phyloP scores from a whole-genome alignment of 164 flowering plant genomes.

The Magnolia sinica region DNA sequence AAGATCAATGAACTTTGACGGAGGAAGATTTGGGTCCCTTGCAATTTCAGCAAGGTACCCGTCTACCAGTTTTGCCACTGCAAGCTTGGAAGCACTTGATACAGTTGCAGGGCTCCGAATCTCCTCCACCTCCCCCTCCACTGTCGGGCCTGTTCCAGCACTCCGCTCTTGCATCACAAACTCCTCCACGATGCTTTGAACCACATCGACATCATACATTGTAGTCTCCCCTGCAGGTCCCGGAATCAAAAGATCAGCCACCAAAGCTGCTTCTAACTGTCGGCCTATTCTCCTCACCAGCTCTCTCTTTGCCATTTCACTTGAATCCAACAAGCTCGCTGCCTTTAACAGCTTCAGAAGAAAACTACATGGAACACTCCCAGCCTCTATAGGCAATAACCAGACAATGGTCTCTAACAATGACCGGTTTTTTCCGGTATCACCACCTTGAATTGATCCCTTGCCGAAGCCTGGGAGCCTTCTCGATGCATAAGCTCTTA shows the following conservation, averaged over 20 bases:
- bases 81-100: conserved; percentile 72
- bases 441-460: conserved; percentile 39
- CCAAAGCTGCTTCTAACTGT: conserved; percentile 84
- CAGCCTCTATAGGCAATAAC: conserved; percentile 68
- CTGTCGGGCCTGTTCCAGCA: conserved; percentile 28
- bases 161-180: conserved; percentile 56
- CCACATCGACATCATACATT: conserved; percentile 62
- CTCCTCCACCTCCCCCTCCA: conserved; percentile 45
- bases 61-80: conserved; percentile 85
- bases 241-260: conserved; percentile 66
- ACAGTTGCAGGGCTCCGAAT: conserved; percentile 45
- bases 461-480: conserved; percentile 66
- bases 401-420: conserved; percentile 59
- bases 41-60: conserved; percentile 85
- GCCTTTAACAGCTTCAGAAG: conserved; percentile 75
- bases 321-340: conserved; percentile 45
- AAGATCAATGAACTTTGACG: conserved; percentile 53
- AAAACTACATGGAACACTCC: conserved; percentile 73
- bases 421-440: conserved; percentile 34
- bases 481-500: conserved; percentile 70
- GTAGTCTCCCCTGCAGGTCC: conserved; percentile 39
- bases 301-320: conserved; percentile 48
- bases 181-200: conserved; percentile 59
- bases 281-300: conserved; percentile 65
- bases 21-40: conserved; percentile 67